Evolutionary conservation across 1,284 basidiomycete species (phyloP), one percentile per base, ranked within the genome.

Genomic region (Cutaneotrichosporon sp.): DNA sequence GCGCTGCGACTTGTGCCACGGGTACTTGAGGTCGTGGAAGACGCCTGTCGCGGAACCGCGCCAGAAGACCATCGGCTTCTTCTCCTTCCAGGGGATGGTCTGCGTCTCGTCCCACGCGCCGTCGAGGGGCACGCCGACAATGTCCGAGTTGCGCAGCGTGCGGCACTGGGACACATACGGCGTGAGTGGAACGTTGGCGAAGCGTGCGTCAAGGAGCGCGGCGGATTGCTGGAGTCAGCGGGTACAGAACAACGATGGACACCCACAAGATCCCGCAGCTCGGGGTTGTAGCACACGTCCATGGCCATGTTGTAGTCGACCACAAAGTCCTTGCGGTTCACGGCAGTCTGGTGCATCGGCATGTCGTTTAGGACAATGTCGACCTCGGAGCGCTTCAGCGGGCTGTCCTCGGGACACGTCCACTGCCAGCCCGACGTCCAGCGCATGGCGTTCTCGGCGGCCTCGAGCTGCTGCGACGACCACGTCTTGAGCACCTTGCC

Each of bases 31-130:
- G 56, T 69, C 70, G 68, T 80, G 80, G 58, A 67, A 74, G 8
- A 77, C 67, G 51, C 81, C 81, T 3, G 81, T 82, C 6, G 80
- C 75, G 33, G 80, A 74, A 4, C 81, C 81, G 43, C 81, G 74
- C 72, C 75, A 54, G 38, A 54, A 54, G 14, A 54, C 63, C 59
- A 58, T 72, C 56, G 24, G 62, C 63, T 49, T 24, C 66, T 81
- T 81, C 29, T 78, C 66, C 45, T 73, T 69, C 79, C 80, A 82
- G 16, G 33, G n/a, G 16, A 66, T 36, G 25, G 55, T n/a, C 7
- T 36, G 46, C 13, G 54, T 31, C 16, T 50, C 52, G n/a, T 51
- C 47, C 45, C 55, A 73, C 10, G 72, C 69, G 1, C 71, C 72
- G 47, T 78, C 76, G 2, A 74, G 66, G 1, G 77, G 72, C 7